Percentiles rank a stretch among this genome's conserved stretches.
Conservation (phyloP, 495 filamentous ascomycete genomes). For the Aspergillus hancockii region DNA sequence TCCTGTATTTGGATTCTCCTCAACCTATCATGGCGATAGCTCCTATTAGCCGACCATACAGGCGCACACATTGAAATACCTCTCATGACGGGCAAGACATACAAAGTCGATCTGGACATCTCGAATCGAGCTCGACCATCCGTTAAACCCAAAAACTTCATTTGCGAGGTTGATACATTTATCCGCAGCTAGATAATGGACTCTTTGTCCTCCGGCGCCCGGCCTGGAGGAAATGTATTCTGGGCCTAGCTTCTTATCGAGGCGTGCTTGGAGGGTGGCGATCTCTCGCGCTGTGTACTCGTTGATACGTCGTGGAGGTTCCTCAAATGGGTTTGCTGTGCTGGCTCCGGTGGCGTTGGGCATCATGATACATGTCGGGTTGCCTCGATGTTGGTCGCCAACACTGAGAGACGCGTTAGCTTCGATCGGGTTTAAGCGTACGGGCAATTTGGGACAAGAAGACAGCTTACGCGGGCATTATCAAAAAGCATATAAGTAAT, state of each 20-base stretch:
- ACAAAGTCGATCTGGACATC: slow-evolving; percentile 92
- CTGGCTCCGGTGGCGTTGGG: slow-evolving; percentile 32
- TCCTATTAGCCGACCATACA: slow-evolving; percentile 25
- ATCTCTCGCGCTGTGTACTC: slow-evolving; percentile 89
- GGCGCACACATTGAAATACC: too few relatives aligned
- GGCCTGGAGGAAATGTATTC: slow-evolving; percentile 88
- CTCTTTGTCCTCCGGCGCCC: slow-evolving; percentile 77
- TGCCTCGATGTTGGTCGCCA: slow-evolving; percentile 73
- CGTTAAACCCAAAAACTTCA: slow-evolving; percentile 98
- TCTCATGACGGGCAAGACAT: slow-evolving; percentile 21
- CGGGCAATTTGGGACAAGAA: background rate
- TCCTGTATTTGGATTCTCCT: slow-evolving; percentile 59
- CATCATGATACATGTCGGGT: slow-evolving; percentile 40
- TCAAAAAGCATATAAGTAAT: slow-evolving; percentile 14
- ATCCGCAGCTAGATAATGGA: slow-evolving; percentile 89
- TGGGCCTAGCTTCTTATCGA: slow-evolving; percentile 93
- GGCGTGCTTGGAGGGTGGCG: slow-evolving; percentile 78
- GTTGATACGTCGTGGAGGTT: slow-evolving; percentile 62
- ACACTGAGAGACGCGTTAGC: slow-evolving; percentile 54
- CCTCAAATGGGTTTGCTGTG: slow-evolving; percentile 75
- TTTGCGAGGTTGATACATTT: slow-evolving; percentile 96
- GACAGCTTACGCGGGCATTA: slow-evolving; percentile 50
- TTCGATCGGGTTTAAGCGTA: background rate
- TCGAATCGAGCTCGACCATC: slow-evolving; percentile 90
- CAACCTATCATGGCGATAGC: slow-evolving; percentile 47